Base-by-base conservation (phyloP, 2,329 filamentous ascomycete genomes). In the Beauveria australis region DNA sequence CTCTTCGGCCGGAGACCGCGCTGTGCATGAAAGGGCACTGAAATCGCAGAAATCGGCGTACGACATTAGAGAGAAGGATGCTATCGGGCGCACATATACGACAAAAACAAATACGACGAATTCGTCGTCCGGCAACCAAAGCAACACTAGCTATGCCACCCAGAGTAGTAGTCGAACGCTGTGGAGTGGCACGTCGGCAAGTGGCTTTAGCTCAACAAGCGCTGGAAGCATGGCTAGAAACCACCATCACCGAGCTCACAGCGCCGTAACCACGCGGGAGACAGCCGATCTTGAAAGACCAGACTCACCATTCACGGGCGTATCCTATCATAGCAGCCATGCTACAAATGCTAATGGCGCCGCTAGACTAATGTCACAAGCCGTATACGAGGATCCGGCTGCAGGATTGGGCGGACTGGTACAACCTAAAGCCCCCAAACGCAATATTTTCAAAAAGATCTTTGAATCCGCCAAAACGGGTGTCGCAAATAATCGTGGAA, bases 381-480 rank as follows among this genome's bases (percentile, higher is more conserved):
- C 84, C 22, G 87, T 85, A 60, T 76, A 82, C 1, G 84, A 87
- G 22, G 89, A 92, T 53, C 81, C 81, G 0, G 81, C 83, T 22
- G 82, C 86, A 44, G 83, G 88, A 0, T 80, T 97, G 6, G 93
- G 93, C 46, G 92, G 93, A 0, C 81, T 97, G 9, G 79, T 86
- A 7, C 78, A 81, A 63, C 92, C 92, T 0, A 89, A 92, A 74
- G 80, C 86, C 1, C 91, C 90, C 64, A 94, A 91, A 72, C 87
- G 88, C 63, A 93, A 91, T 53, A 96, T 97, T 69, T 94, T 97
- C 79, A 94, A 93, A 74, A 95, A 96, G 70, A 93, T 97, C 67
- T 85, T 97, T 33, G 92, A 96, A 65, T 91, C 91, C 2, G 93
- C 92, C 18, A 97, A 96, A 76, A 97, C 93, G 0, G 91, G 92